Evolutionary conservation across 306 rosid genomes (phyloP), one percentile per base, ranked within the genome.

Genomic region (Coriaria nepalensis): DNA sequence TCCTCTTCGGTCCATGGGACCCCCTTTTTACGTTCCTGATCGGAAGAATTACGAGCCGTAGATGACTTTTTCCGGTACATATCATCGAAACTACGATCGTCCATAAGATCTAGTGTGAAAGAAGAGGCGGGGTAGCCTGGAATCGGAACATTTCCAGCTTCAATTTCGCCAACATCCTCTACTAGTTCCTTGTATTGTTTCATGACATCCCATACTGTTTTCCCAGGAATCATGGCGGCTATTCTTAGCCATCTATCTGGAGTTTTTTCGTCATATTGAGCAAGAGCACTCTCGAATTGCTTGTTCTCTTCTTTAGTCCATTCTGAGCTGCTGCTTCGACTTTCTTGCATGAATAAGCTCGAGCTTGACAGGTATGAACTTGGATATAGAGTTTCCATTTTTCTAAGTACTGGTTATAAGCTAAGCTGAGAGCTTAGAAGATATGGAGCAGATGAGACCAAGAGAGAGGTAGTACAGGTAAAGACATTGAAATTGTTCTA

Each of bases 281-380:
- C 97, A 12, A 88, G 90, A 20, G 97, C 97, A 13, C 86, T 83
- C 63, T 88, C 97, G 52, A 88, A 88, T 58, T 6, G 47, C 77
- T 88, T 88, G 67, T 88, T 88, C 78, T 88, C 95, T 56, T 88
- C 95, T 64, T 34, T 81, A 13, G 76, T 83, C 97, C 97, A 88
- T 52, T 84, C 83, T 36, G 77, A 59, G 69, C 46, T 59, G 13
- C 59, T 62, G 69, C 46, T 59, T 14, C 59, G 52, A 57, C 64
- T 75, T 59, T 67, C 76, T 52, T 69, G 71, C 20, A 66, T 37
- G 51, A 70, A 53, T 90, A 81, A 68, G 43, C 58, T 55, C 35
- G 86, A 61, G 38, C 47, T 76, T 40, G 76, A 52, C 70, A 69
- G 45, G 5, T 43, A 45, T 6, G 70, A 73, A 67, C 69, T 55